Conservation (phyloP, 768 basidiomycete genomes). For the Trametes cingulata region DNA sequence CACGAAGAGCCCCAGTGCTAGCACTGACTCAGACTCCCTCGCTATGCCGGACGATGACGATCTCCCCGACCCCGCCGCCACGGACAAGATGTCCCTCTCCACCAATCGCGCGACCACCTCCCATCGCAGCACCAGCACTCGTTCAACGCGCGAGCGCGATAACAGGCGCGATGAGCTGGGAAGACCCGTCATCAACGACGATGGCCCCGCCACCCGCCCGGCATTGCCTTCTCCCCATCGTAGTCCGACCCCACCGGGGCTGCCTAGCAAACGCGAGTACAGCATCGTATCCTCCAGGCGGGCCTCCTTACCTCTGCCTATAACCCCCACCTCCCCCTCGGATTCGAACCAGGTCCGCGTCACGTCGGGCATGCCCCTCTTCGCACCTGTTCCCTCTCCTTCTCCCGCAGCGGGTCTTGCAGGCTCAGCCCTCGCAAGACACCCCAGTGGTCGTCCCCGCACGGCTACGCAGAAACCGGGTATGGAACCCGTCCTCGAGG, state of each 20-base stretch:
- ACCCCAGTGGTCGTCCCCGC: constrained; percentile 9
- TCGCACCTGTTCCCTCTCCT: background rate
- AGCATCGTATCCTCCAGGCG: constrained; percentile 1
- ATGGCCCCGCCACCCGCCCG: constrained; percentile 4
- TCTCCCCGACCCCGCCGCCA: background rate
- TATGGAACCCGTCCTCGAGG: constrained; percentile 28
- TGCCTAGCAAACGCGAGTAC: constrained; percentile 21
- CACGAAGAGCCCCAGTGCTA: constrained; percentile 22
- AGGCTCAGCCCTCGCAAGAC: background rate
- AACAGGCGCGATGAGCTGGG: constrained; percentile 15
- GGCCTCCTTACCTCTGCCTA: constrained; percentile 16
- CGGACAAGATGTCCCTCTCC: constrained; percentile 8
- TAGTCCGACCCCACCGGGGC: constrained; percentile 28
- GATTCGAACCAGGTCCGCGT: constrained; percentile 5
- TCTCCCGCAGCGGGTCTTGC: background rate
- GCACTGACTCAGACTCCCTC: constrained; percentile 10
- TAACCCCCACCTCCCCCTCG: constrained; percentile 14
- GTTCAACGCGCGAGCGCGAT: constrained; percentile 8
- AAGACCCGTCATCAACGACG: constrained; percentile 14
- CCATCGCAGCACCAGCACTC: constrained; percentile 18
- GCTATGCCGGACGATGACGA: constrained; percentile 10
- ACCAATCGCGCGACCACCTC: constrained; percentile 28
- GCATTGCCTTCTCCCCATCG: constrained; percentile 24
- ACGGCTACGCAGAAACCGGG: constrained; percentile 1
- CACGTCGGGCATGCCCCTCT: constrained; percentile 7